phyloP scores from a whole-genome alignment of 1,284 basidiomycete genomes.

The Abortiporus biennis region DNA sequence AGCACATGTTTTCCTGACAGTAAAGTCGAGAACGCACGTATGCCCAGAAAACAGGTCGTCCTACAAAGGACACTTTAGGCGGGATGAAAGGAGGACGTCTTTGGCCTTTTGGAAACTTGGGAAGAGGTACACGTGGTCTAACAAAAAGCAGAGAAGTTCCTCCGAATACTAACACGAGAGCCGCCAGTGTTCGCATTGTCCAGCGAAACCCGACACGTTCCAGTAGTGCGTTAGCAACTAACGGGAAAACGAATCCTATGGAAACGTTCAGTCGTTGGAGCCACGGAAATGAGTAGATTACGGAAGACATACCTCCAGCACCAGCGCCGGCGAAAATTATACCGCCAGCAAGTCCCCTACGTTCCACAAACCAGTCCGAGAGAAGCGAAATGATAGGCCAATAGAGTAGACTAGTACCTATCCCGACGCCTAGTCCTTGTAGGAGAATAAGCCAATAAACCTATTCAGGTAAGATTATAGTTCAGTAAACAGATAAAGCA shows the following conservation, averaged over 20 bases:
- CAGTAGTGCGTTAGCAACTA: constrained; percentile 4
- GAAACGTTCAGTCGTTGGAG: too few relatives aligned
- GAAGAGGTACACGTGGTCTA: background rate
- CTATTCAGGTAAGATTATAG: background rate
- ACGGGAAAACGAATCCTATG: constrained; percentile 4
- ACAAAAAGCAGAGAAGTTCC: constrained; percentile 12
- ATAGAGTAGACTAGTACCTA: constrained; percentile 21
- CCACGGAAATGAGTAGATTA: background rate
- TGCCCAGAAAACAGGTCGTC: constrained; percentile 18
- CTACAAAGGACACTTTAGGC: constrained; percentile 15
- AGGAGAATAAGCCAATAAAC: constrained; percentile 15
- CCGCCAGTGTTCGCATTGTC: constrained; percentile 4
- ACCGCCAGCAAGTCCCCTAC: constrained; percentile 21
- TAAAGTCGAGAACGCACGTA: constrained; percentile 11
- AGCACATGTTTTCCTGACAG: background rate
- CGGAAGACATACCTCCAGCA: constrained; percentile 16
- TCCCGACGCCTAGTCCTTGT: constrained; percentile 20
- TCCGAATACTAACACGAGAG: constrained; percentile 14
- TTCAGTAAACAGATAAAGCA: background rate
- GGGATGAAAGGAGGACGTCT: constrained; percentile 7
- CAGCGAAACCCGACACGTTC: constrained; percentile 1
- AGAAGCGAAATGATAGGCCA: constrained; percentile 19
- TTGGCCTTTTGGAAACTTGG: constrained; percentile 2
- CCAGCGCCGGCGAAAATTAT: constrained; percentile 24
- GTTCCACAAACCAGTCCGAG: constrained; percentile 18